A percentile compares a stretch with the other conserved stretches of the same genome.
phyloP scores from a whole-genome alignment of 306 rosid genomes.

The Trifolium pratense region DNA sequence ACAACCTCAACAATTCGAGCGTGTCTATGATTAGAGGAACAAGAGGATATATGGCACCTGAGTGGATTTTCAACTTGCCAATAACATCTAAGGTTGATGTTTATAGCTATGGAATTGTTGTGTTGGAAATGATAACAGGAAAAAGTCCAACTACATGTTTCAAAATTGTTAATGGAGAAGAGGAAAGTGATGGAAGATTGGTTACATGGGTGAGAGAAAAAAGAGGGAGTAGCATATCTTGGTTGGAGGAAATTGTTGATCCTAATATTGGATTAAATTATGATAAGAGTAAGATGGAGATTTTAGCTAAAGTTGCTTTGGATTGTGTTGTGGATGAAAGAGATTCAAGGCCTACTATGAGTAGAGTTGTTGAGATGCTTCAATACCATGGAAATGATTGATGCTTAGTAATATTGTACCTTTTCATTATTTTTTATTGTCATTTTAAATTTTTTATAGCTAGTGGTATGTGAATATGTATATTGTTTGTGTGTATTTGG shows the following conservation, averaged over 20 bases:
- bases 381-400: conserved; percentile 17
- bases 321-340: conserved; percentile 54
- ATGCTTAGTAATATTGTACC: background rate
- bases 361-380: conserved; percentile 56
- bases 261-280: conserved; percentile 35
- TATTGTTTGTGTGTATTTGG: too few species aligned
- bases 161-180: conserved; percentile 18
- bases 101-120: conserved; percentile 45
- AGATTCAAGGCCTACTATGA: conserved; percentile 60
- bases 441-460: too few species aligned
- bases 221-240: background rate
- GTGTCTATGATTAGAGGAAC: conserved; percentile 40
- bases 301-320: conserved; percentile 48
- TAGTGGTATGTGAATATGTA: too few species aligned
- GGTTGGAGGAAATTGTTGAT: conserved; percentile 50
- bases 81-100: conserved; percentile 46
- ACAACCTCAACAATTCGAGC: conserved; percentile 18
- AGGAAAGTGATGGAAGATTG: conserved; percentile 14
- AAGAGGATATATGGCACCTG: conserved; percentile 46
- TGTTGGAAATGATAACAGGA: conserved; percentile 39
- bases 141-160: conserved; percentile 27
- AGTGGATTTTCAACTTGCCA: conserved; percentile 36
- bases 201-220: conserved; percentile 52
- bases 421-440: background rate
- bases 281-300: conserved; percentile 43